Percentiles rank a stretch among this genome's conserved stretches.
Conservation (phyloP, 495 filamentous ascomycete species). For the Zalerion maritima region DNA sequence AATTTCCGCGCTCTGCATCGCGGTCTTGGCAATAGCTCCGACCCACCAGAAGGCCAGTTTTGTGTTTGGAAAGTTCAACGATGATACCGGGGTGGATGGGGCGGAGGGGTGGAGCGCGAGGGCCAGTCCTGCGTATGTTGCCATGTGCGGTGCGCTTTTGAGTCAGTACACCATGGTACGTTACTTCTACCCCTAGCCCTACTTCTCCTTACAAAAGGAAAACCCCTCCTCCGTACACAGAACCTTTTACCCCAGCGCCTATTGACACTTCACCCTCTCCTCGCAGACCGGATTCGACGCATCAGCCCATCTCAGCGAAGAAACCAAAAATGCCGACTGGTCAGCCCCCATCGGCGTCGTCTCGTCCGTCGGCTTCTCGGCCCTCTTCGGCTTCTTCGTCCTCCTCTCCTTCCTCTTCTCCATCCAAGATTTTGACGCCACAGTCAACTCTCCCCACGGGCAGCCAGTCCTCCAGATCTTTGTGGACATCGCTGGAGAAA, state of each 20-base stretch:
- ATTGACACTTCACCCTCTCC: not conserved
- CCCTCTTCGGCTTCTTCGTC: slow-evolving; percentile 50
- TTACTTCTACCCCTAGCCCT: slow-evolving; percentile 9
- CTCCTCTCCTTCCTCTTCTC: slow-evolving; percentile 42
- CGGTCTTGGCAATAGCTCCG: slow-evolving; percentile 46
- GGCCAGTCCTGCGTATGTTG: slow-evolving; percentile 43
- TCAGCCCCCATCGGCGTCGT: slow-evolving; percentile 46
- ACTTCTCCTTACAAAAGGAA: not conserved
- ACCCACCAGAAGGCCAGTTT: slow-evolving; percentile 44
- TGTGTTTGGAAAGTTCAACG: slow-evolving; percentile 46
- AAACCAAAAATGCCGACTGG: slow-evolving; percentile 45
- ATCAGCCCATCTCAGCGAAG: slow-evolving; percentile 43
- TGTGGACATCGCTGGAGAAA: slow-evolving; percentile 38
- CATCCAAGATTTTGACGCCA: slow-evolving; percentile 39
- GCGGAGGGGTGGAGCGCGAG: slow-evolving; percentile 32
- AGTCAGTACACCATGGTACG: slow-evolving; percentile 36
- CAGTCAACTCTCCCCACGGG: slow-evolving; percentile 23
- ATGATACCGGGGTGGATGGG: slow-evolving; percentile 28
- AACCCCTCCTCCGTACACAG: not conserved
- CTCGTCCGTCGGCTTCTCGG: slow-evolving; percentile 40
- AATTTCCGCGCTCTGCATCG: slow-evolving; percentile 40
- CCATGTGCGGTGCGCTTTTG: slow-evolving; percentile 37
- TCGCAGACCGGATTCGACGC: slow-evolving; percentile 35
- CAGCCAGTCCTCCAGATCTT: slow-evolving; percentile 46
- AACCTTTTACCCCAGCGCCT: not conserved